Evolutionary conservation across 352 stramenopile genomes (phyloP), one percentile per base, ranked within the genome.

Genomic region (Phytophthora macrochlamydospora): DNA sequence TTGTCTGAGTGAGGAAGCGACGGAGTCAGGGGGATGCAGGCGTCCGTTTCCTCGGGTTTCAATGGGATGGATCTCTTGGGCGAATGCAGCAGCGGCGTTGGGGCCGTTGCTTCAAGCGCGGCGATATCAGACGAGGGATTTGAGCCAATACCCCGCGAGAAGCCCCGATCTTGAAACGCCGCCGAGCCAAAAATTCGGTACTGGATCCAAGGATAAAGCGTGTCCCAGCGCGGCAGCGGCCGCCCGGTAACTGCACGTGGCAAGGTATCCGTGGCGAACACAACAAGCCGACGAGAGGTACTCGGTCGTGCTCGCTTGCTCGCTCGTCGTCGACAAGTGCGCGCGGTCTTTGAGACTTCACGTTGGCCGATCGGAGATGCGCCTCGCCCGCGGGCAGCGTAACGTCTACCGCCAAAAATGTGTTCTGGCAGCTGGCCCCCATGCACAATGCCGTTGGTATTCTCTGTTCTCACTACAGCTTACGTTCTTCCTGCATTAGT

Each of bases 61-160:
- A n/a, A 29, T 7, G 7, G 4, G 12, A n/a, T 4, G 40, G 40
- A 46, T 8, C 40, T 49, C 12, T 18, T n/a, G 5, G 54, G 66
- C 42, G 66, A 55, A 75, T 66, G 62, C 59, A 51, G 65, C 63
- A 59, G 29, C 75, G 65, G 14, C 29, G 4, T 2, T 24, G 13
- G 28, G 30, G 48, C 42, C 42, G 54, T 29, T 24, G 44, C 24
- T 43, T n/a, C 12, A 7, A 45, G 56, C 30, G 59, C 64, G 53
- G 51, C 14, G 18, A 67, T 69, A 75, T 78, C 70, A 78, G 66
- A 54, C 50, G 12, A 24, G 18, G 33, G 57, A 49, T 75, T 78
- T 74, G 29, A 45, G 33, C 71, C 66, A 78, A 75, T 73, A 13
- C 40, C 28, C n/a, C 11, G 24, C n/a, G n/a, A 32, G 37, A 37